Conservation (phyloP, 1,284 basidiomycete species). For the Caloboletus inedulis region DNA sequence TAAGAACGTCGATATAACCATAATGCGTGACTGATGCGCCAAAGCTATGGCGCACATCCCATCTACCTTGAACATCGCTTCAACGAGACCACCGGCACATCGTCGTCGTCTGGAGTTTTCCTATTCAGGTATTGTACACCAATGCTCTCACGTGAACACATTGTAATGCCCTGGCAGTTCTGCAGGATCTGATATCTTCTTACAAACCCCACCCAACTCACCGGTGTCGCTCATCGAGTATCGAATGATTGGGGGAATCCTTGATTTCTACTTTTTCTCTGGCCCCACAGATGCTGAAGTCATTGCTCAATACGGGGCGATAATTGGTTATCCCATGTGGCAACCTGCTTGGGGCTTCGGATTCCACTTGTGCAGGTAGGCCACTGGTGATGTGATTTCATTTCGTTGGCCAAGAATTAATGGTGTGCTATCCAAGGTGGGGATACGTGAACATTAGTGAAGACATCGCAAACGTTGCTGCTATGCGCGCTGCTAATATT, state of each 20-base stretch:
- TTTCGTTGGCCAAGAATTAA: not conserved
- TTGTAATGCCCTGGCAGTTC: slow-evolving; percentile 29
- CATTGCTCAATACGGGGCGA: slow-evolving; percentile 61
- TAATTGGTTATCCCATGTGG: slow-evolving; percentile 63
- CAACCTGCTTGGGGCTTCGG: slow-evolving; percentile 69
- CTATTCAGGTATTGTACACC: slow-evolving; percentile 46
- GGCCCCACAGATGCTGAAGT: slow-evolving; percentile 62
- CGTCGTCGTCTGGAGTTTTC: slow-evolving; percentile 68
- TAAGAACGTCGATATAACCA: slow-evolving; percentile 30
- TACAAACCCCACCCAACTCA: slow-evolving; percentile 52
- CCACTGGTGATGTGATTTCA: not conserved
- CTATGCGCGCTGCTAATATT: slow-evolving; percentile 60
- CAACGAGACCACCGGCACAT: slow-evolving; percentile 44
- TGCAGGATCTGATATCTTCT: slow-evolving; percentile 62
- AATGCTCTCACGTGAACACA: not conserved
- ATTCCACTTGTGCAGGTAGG: slow-evolving; percentile 65
- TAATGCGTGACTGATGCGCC: slow-evolving; percentile 5
- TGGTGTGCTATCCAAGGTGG: slow-evolving; percentile 39
- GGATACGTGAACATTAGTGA: slow-evolving; percentile 50
- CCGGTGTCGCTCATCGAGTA: slow-evolving; percentile 60
- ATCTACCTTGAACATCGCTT: slow-evolving; percentile 67
- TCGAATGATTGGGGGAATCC: slow-evolving; percentile 59
- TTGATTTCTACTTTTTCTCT: slow-evolving; percentile 71
- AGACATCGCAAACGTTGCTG: slow-evolving; percentile 48
- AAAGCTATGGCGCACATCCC: slow-evolving; percentile 64